phyloP scores from a whole-genome alignment of 2,329 filamentous ascomycete genomes.

The Penicillium brasilianum region DNA sequence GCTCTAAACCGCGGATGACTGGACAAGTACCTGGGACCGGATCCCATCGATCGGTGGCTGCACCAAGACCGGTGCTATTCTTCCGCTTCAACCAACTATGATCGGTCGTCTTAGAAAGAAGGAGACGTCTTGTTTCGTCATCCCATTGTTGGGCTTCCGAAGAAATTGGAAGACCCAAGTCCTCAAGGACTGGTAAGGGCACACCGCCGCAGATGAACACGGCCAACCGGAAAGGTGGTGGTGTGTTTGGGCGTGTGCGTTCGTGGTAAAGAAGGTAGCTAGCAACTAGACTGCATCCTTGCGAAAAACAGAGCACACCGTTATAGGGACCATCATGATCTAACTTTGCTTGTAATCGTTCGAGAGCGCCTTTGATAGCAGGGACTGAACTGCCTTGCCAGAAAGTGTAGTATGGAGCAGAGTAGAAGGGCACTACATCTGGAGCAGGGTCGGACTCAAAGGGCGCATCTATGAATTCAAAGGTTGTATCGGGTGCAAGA shows the following conservation, averaged over 20 bases:
- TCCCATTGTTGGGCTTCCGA: neutral
- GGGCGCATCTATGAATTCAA: neutral
- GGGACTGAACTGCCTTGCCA: neutral
- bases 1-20: neutral
- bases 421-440: neutral
- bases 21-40: neutral
- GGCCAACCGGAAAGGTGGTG: slow-evolving; percentile 33
- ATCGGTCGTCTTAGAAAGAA: neutral
- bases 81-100: neutral
- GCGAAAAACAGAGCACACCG: neutral
- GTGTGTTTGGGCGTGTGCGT: neutral
- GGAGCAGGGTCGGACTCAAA: neutral
- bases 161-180: neutral
- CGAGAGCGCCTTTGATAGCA: neutral
- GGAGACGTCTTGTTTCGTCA: neutral
- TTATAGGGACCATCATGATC: neutral
- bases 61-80: neutral
- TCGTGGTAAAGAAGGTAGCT: neutral
- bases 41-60: neutral
- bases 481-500: neutral
- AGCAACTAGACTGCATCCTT: neutral
- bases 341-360: neutral
- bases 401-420: slow-evolving; percentile 1
- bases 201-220: neutral
- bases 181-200: neutral